These are phyloP conservation scores for Globisporangium splendens DNA, from an alignment of 352 stramenopile species.

Conservation along the genomic window DNA sequence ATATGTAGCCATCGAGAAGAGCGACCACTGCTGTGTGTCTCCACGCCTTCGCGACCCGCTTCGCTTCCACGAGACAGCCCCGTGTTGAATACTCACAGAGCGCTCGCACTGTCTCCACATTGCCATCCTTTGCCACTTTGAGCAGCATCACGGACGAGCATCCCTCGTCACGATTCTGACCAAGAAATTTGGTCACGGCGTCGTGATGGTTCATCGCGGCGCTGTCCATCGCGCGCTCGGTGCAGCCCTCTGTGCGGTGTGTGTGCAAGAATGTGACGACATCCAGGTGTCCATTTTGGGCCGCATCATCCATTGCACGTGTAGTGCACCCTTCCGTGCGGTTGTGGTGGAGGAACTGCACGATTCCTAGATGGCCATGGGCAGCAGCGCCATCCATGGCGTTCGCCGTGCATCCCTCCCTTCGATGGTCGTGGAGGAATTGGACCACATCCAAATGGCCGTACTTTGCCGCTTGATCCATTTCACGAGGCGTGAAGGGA, in stretches of 20 bases:
- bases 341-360: constrained; percentile 5
- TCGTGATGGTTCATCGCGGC: constrained; percentile 9
- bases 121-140: constrained; percentile 7
- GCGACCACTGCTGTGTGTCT: constrained; percentile 2
- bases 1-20: constrained; percentile 7
- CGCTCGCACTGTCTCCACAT: constrained; percentile 3
- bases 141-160: constrained; percentile 2
- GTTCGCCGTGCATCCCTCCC: constrained; percentile 3
- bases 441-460: constrained; percentile 1
- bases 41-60: constrained; percentile 6
- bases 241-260: constrained; percentile 3
- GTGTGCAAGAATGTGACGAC: constrained; percentile 4
- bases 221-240: constrained; percentile 4
- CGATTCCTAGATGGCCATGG: neutral
- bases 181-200: constrained; percentile 3
- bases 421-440: constrained; percentile 3
- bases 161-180: neutral
- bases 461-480: constrained; percentile 9
- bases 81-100: constrained; percentile 2
- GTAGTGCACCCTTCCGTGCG: constrained; percentile 6
- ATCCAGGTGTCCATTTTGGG: neutral
- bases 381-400: constrained; percentile 7
- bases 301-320: constrained; percentile 2
- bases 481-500: constrained; percentile 2
- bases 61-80: constrained; percentile 8